Evolutionary conservation across 768 basidiomycete species (phyloP).

Genomic region (Leccinum disarticulatum): DNA sequence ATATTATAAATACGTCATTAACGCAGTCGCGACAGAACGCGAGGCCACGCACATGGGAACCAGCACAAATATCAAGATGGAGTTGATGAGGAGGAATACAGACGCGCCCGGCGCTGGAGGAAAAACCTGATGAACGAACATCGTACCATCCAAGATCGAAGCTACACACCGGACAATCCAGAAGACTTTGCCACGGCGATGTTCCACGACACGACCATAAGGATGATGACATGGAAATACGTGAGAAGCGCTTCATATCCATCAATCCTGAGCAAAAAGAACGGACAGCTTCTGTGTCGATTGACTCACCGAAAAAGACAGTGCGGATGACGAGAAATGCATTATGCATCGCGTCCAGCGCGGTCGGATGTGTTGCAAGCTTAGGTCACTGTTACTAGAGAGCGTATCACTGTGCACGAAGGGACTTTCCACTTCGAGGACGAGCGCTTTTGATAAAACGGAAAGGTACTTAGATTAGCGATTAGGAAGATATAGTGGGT

Average conservation of each 20-base stretch:
- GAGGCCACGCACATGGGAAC: slow-evolving; percentile 31
- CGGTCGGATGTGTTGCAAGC: slow-evolving; percentile 7
- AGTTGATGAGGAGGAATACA: slow-evolving; percentile 48
- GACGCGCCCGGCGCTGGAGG: slow-evolving; percentile 46
- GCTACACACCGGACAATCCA: slow-evolving; percentile 38
- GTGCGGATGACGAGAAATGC: slow-evolving; percentile 58
- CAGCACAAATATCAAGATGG: slow-evolving; percentile 35
- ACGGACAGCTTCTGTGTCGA: not conserved
- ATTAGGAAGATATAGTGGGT: slow-evolving; percentile 9
- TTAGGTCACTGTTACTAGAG: slow-evolving; percentile 17
- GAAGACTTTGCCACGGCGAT: slow-evolving; percentile 38
- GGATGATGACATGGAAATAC: slow-evolving; percentile 50
- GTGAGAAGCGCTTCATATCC: slow-evolving; percentile 37
- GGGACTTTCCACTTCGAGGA: not conserved
- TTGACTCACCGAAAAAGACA: slow-evolving; percentile 53
- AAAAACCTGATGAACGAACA: not conserved
- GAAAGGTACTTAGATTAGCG: slow-evolving; percentile 9
- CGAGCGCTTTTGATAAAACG: not conserved
- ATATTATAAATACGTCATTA: not conserved
- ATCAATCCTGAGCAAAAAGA: slow-evolving; percentile 2
- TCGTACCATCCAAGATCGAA: not conserved
- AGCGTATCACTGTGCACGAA: not conserved
- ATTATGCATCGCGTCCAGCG: slow-evolving; percentile 39
- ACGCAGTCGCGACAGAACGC: not conserved
- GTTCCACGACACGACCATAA: slow-evolving; percentile 63